Base-by-base conservation (phyloP, 768 basidiomycete genomes). In the Kondoa subrosea region DNA sequence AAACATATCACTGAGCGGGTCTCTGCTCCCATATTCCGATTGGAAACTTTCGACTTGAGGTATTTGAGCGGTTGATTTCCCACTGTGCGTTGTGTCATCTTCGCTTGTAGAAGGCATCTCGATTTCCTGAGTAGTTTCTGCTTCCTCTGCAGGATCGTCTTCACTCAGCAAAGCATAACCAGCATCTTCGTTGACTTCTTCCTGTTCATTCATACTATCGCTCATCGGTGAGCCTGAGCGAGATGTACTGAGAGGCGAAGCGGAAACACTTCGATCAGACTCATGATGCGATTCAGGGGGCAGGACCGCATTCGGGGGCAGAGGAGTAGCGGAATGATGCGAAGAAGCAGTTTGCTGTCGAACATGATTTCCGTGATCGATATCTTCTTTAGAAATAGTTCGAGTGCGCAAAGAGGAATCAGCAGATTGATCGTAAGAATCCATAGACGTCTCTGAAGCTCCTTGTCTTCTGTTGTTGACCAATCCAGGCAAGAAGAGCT, bases 1-100 rank as follows among this genome's bases (percentile, higher is more conserved):
- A 64, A 74, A 74, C 27, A 74, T 63, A 60, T 73, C 74, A 26
- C 50, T 67, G 21, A 74, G 70, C 2, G 71, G 72, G 56, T 74
- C 74, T 15, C 1, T 34, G 0, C 26, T 29, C 17, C 15, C 65
- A 8, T 8, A 8, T 8, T 21, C 21, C 40, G 40, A 50, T 8
- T 8, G 21, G 40, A 50, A 50, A 50, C 21, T 21, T 50, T 8
- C 40, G 8, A 21, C 8, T 50, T 50, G 40, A 50, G 40, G 12
- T 8, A 50, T 50, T 50, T 50, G 40, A 50, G 40, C 40, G 8
- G 40, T 50, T 8, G 40, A 50, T 21, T 50, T 50, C 40, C 21
- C 12, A 50, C n/a, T n/a, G n/a, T n/a, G n/a, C n/a, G n/a, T n/a
- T n/a, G 40, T 8, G 8, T 50, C 40, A 21, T 50, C 40, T 8